Evolutionary conservation across 306 rosid species (phyloP).

Genomic region (Carpinus fangiana): DNA sequence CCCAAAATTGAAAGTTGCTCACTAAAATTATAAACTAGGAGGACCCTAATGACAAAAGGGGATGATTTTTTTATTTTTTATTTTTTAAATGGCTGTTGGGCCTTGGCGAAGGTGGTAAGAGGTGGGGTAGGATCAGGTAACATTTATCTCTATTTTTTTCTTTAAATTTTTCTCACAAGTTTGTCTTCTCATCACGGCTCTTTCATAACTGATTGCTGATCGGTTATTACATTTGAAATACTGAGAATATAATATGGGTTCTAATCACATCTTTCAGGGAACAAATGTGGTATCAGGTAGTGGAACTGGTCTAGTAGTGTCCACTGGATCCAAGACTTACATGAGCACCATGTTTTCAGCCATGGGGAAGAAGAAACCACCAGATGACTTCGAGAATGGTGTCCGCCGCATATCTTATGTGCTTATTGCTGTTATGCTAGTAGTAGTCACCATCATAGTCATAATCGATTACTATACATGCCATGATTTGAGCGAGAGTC

Average conservation of each 20-base stretch:
- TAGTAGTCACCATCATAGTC: conserved; percentile 57
- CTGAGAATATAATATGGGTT: neutral
- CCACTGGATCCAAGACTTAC: conserved; percentile 82
- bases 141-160: neutral
- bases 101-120: neutral
- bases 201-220: neutral
- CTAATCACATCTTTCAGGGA: conserved; percentile 52
- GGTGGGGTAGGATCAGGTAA: neutral
- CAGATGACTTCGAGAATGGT: conserved; percentile 73
- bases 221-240: neutral
- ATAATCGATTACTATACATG: conserved; percentile 51
- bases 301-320: conserved; percentile 72
- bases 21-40: neutral
- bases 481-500: conserved; percentile 41
- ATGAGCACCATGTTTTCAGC: conserved; percentile 84
- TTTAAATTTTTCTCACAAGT: neutral
- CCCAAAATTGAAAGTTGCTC: neutral
- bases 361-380: conserved; percentile 67
- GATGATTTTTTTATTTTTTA: neutral
- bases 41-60: neutral
- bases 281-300: conserved; percentile 80
- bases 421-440: conserved; percentile 65
- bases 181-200: neutral
- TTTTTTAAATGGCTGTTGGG: neutral
- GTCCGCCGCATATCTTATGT: conserved; percentile 64